Percentiles rank a stretch among this genome's conserved stretches.
Evolutionary conservation across 2,329 filamentous ascomycete species (phyloP).

Genomic region (Lojkania enalia): DNA sequence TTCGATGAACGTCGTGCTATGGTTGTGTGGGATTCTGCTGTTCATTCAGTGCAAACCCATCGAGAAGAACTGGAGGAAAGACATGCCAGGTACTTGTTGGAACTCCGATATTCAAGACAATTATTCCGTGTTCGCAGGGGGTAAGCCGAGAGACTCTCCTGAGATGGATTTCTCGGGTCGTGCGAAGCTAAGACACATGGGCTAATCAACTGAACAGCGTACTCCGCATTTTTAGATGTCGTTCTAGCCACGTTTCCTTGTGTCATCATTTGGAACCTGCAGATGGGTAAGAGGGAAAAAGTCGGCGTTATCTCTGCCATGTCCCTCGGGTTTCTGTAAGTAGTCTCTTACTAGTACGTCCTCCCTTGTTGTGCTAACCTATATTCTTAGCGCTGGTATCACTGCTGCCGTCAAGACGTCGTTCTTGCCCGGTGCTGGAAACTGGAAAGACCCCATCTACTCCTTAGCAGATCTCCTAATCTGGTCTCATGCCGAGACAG

Average conservation of each 20-base stretch:
- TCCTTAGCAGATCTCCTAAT: conserved; percentile 21
- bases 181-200: neutral
- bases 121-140: conserved; percentile 15
- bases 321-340: neutral
- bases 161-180: neutral
- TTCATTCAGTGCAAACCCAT: conserved; percentile 15
- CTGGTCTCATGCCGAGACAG: conserved; percentile 31
- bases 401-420: conserved; percentile 29
- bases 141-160: no score
- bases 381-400: conserved; percentile 20
- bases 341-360: neutral
- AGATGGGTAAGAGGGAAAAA: conserved; percentile 34
- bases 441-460: conserved; percentile 23
- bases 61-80: conserved; percentile 16
- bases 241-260: conserved; percentile 31
- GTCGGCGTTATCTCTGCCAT: conserved; percentile 25
- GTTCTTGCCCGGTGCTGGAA: conserved; percentile 24
- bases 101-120: conserved; percentile 6
- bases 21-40: conserved; percentile 8
- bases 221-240: conserved; percentile 28
- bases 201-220: conserved; percentile 5
- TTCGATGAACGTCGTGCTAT: conserved; percentile 15
- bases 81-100: conserved; percentile 16
- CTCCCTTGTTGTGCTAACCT: neutral
- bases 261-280: conserved; percentile 28